Conservation (phyloP, 164 flowering plant species). For the Santalum album region DNA sequence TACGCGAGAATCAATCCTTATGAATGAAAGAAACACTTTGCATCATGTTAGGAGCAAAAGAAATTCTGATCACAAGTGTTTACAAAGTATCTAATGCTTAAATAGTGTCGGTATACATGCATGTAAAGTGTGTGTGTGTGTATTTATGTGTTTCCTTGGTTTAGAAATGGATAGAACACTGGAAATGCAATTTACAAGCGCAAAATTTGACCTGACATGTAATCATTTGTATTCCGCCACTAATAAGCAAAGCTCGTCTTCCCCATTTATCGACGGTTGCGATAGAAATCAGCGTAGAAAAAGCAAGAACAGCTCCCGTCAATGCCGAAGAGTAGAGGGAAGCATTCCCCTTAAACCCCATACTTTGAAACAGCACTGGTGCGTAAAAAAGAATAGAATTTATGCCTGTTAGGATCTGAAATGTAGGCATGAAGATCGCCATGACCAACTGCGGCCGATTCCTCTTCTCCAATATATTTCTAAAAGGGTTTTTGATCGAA, state of each 20-base stretch:
- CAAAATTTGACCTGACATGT: constrained; percentile 54
- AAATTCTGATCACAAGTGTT: too few species aligned
- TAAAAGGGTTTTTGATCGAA: constrained; percentile 67
- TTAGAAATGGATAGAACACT: not conserved
- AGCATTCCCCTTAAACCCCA: constrained; percentile 77
- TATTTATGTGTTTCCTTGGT: not conserved
- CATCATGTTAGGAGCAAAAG: too few species aligned
- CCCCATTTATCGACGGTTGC: constrained; percentile 74
- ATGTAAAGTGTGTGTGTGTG: not conserved
- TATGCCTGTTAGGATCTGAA: constrained; percentile 84
- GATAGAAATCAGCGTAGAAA: constrained; percentile 71
- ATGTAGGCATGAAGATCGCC: constrained; percentile 82
- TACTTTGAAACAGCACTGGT: constrained; percentile 75
- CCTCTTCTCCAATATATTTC: constrained; percentile 63
- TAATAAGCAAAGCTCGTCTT: constrained; percentile 55
- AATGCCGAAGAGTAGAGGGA: constrained; percentile 78
- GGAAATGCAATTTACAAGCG: not conserved
- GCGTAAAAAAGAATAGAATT: constrained; percentile 87
- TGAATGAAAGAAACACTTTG: too few species aligned
- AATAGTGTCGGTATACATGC: too few species aligned
- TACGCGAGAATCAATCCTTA: too few species aligned
- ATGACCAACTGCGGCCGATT: constrained; percentile 80
- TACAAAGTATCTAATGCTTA: too few species aligned
- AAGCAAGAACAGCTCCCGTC: constrained; percentile 79
- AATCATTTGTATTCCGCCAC: constrained; percentile 82